phyloP scores from a whole-genome alignment of 2,329 filamentous ascomycete species.

The Ophiosphaerella narmari region DNA sequence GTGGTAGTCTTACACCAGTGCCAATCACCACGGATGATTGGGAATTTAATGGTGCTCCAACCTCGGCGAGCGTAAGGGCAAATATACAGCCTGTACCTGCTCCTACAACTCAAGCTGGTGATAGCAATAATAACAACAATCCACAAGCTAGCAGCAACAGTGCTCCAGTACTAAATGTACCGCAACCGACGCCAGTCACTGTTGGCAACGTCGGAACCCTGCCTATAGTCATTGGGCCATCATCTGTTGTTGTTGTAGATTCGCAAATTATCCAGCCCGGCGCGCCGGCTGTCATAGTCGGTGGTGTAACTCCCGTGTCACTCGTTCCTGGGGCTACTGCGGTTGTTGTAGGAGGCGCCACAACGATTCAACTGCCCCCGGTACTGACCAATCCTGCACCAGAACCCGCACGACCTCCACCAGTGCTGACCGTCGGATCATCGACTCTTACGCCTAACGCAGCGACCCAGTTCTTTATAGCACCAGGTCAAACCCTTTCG shows the following conservation, averaged over 20 bases:
- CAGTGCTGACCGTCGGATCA: constrained; percentile 48
- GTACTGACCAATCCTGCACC: constrained; percentile 9
- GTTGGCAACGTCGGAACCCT: constrained; percentile 32
- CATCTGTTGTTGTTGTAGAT: constrained; percentile 40
- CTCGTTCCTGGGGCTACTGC: constrained; percentile 36
- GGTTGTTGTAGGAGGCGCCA: constrained; percentile 29
- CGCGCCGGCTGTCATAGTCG: constrained; percentile 41
- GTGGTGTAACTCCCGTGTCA: constrained; percentile 36
- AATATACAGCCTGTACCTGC: constrained; percentile 2
- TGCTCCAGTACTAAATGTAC: constrained; percentile 1
- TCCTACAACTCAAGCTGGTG: constrained; percentile 8
- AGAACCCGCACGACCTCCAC: constrained; percentile 23
- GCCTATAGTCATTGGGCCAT: constrained; percentile 39
- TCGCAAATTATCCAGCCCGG: constrained; percentile 44
- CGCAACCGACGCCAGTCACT: constrained; percentile 19
- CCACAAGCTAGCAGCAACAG: constrained; percentile 2
- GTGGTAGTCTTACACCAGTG: not conserved
- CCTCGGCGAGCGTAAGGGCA: constrained; percentile 9
- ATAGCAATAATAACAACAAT: constrained; percentile 1
- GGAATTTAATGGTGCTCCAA: constrained; percentile 6
- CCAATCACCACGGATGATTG: constrained; percentile 21
- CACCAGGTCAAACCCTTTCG: constrained; percentile 43
- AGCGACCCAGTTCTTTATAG: constrained; percentile 52
- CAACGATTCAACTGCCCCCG: constrained; percentile 30
- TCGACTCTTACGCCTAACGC: constrained; percentile 51